Conservation (phyloP, 495 filamentous ascomycete species). For the Aspergillus hancockii region DNA sequence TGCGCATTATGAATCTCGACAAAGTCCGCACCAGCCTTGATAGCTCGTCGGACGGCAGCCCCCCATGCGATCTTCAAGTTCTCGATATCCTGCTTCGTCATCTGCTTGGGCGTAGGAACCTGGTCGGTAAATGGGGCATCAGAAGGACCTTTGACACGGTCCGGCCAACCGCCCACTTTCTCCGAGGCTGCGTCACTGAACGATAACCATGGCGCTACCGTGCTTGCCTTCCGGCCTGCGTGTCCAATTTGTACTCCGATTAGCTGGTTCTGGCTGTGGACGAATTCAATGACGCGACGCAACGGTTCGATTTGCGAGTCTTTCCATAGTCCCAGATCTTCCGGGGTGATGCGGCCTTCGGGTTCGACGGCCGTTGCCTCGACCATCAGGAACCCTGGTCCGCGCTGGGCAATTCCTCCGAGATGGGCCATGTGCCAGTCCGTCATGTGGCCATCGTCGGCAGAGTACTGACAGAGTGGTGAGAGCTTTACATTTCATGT, state of each 20-base stretch:
- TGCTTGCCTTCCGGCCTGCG: constrained; percentile 73
- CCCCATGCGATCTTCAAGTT: constrained; percentile 57
- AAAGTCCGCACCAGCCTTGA: constrained; percentile 59
- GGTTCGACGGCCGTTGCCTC: constrained; percentile 71
- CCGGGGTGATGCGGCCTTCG: constrained; percentile 73
- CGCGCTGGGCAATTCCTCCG: constrained; percentile 60
- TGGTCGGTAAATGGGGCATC: constrained; percentile 52
- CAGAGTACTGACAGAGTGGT: constrained; percentile 69
- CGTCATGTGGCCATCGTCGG: constrained; percentile 60
- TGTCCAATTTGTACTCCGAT: constrained; percentile 75
- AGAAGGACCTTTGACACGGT: constrained; percentile 54
- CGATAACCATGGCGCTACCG: constrained; percentile 70
- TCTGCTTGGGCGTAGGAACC: constrained; percentile 50
- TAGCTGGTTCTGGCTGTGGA: constrained; percentile 68
- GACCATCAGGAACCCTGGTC: constrained; percentile 67
- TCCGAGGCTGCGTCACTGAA: constrained; percentile 45
- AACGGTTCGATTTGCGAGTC: constrained; percentile 67
- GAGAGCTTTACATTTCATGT: constrained; percentile 44
- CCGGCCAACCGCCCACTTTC: constrained; percentile 62
- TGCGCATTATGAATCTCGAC: constrained; percentile 60
- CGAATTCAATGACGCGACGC: constrained; percentile 65
- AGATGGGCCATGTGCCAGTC: constrained; percentile 62
- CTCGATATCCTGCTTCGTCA: constrained; percentile 57
- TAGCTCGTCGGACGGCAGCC: constrained; percentile 52
- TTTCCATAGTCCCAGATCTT: constrained; percentile 69